These are phyloP conservation scores for Microstegium vimineum DNA, from an alignment of 176 grass and related monocot species.

Conservation along the genomic window DNA sequence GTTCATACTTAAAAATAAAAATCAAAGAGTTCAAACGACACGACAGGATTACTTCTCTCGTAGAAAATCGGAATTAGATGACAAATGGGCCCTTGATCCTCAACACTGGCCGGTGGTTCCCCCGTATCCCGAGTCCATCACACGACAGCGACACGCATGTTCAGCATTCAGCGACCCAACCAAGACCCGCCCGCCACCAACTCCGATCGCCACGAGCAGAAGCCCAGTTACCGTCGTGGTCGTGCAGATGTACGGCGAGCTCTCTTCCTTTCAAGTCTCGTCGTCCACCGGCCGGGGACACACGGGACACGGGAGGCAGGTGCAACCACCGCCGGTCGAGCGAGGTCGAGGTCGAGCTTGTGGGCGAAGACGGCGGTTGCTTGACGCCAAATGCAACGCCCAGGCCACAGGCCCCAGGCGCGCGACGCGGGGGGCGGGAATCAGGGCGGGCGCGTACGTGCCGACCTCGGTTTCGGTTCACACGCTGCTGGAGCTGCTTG, in stretches of 20 bases:
- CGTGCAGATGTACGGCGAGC: neutral
- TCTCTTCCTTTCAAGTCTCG: neutral
- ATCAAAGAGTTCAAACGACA: no score
- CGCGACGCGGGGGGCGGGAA: no score
- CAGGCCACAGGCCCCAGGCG: no score
- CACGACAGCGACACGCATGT: no score
- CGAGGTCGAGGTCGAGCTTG: neutral
- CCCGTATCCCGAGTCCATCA: no score
- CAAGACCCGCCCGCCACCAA: neutral
- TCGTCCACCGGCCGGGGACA: neutral
- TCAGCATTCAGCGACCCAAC: no score
- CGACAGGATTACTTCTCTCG: no score
- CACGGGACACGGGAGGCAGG: neutral
- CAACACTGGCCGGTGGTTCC: no score
- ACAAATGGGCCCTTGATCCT: no score
- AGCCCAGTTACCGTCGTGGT: neutral
- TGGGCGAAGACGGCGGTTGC: conserved; percentile 12
- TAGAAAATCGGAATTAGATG: no score
- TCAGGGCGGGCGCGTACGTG: no score
- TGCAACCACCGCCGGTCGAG: neutral
- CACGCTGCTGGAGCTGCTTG: neutral
- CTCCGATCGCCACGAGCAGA: neutral
- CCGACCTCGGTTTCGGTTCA: neutral
- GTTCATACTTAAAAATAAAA: no score
- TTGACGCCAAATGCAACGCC: conserved; percentile 19